Conservation (phyloP, 139 green algal species). For the Asterochloris sp. region DNA sequence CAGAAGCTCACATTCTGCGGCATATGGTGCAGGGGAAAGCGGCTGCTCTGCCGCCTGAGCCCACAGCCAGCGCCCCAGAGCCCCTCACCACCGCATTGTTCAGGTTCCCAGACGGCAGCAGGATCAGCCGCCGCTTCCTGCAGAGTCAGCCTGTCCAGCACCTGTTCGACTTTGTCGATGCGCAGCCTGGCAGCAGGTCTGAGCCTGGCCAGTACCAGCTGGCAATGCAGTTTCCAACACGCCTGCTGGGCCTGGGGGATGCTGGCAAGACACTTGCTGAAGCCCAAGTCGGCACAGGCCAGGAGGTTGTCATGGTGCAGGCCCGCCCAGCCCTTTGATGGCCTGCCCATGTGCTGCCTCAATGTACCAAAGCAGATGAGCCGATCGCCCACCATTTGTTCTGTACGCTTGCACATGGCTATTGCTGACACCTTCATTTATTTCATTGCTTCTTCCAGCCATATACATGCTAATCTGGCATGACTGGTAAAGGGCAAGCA, state of each 20-base stretch:
- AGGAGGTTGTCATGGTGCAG: too few relatives aligned
- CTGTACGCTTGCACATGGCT: too few relatives aligned
- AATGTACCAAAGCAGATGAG: too few relatives aligned
- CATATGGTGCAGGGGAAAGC: conserved; percentile 28
- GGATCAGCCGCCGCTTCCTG: conserved; percentile 52
- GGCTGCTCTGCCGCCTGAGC: conserved; percentile 46
- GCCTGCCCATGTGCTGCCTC: too few relatives aligned
- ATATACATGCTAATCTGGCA: too few relatives aligned
- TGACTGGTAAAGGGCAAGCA: too few relatives aligned
- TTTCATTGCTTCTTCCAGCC: too few relatives aligned
- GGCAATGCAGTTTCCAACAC: conserved; percentile 11
- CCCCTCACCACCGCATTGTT: conserved; percentile 44
- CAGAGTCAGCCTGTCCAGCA: conserved; percentile 20
- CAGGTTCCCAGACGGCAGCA: conserved; percentile 63
- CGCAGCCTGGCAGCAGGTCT: background rate
- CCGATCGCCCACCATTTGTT: too few relatives aligned
- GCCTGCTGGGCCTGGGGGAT: background rate
- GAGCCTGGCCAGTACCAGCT: background rate
- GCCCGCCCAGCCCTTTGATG: too few relatives aligned
- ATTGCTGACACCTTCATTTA: too few relatives aligned
- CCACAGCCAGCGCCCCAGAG: conserved; percentile 5
- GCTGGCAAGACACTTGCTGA: too few relatives aligned
- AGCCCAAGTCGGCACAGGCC: too few relatives aligned
- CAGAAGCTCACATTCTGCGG: background rate
- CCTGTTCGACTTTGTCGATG: conserved; percentile 73